Conservation (phyloP, 2,329 filamentous ascomycete species). For the Penicillium sp. region DNA sequence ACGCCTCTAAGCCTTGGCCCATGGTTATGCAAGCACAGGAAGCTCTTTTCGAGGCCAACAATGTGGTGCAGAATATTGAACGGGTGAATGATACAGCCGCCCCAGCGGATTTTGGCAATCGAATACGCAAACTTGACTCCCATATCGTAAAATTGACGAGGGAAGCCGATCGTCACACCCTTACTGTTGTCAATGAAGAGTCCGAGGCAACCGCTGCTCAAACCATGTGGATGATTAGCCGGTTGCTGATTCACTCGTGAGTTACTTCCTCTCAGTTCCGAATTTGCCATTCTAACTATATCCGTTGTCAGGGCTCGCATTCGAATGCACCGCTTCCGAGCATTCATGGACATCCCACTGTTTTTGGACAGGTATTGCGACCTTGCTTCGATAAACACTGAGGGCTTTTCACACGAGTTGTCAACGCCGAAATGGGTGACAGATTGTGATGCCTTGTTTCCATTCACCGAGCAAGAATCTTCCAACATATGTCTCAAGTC, state of each 20-base stretch:
- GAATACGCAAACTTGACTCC: conserved; percentile 17
- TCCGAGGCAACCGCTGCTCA: conserved; percentile 17
- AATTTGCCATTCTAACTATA: background rate
- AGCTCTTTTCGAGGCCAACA: conserved; percentile 13
- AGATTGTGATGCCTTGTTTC: conserved; percentile 19
- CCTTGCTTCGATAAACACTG: conserved; percentile 19
- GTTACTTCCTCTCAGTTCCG: background rate
- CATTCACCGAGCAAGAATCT: conserved; percentile 28
- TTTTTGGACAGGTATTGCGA: conserved; percentile 28
- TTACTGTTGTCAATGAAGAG: conserved; percentile 12
- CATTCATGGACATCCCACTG: conserved; percentile 26
- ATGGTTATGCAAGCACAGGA: conserved; percentile 23
- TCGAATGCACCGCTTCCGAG: conserved; percentile 25
- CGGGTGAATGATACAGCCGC: conserved; percentile 1
- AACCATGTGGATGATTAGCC: conserved; percentile 20
- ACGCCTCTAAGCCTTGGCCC: conserved; percentile 21
- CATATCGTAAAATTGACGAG: conserved; percentile 10
- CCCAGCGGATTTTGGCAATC: conserved; percentile 2
- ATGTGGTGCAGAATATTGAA: conserved; percentile 18
- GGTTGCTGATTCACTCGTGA: conserved; percentile 22
- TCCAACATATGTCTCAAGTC: conserved; percentile 27
- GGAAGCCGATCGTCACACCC: conserved; percentile 17
- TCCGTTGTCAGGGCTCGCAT: conserved; percentile 17
- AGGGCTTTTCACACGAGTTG: conserved; percentile 3
- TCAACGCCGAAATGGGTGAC: conserved; percentile 5